phyloP scores from a whole-genome alignment of 257 asterid genomes.

The Fraxinus excelsior region DNA sequence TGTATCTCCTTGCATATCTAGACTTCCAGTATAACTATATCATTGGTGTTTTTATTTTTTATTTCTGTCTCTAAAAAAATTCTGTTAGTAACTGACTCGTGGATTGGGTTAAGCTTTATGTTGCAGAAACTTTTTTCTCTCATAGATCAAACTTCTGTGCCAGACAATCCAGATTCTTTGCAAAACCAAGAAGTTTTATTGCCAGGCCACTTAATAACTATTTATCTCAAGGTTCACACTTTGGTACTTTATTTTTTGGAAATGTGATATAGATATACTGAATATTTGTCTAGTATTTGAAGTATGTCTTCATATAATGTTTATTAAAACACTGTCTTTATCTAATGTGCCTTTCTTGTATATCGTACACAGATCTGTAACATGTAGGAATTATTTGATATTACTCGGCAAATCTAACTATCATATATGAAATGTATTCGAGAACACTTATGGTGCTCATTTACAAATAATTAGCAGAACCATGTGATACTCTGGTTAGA shows the following conservation, averaged over 20 bases:
- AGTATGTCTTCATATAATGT: not conserved
- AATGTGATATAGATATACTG: conserved; percentile 14
- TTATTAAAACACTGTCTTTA: conserved; percentile 1
- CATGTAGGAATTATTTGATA: conserved; percentile 5
- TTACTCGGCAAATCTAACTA: conserved; percentile 5
- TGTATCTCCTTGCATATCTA: conserved; percentile 16
- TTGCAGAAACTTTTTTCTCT: conserved; percentile 97
- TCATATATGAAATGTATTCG: conserved; percentile 11
- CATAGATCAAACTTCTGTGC: conserved; percentile 90
- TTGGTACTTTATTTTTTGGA: conserved; percentile 12
- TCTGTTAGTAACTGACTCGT: conserved; percentile 29
- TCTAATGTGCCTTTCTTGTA: conserved; percentile 12
- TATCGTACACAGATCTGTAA: not conserved
- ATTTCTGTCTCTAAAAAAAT: not conserved
- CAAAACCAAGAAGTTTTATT: conserved; percentile 94
- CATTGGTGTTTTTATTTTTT: not conserved
- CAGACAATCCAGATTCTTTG: conserved; percentile 87
- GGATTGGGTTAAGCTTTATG: conserved; percentile 65
- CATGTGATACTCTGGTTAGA: not conserved
- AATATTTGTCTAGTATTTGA: conserved; percentile 21
- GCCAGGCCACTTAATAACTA: conserved; percentile 92
- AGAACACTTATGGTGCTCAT: conserved; percentile 9
- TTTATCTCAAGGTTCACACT: conserved; percentile 78
- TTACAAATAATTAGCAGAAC: conserved; percentile 9
- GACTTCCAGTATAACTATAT: not conserved